phyloP scores from a whole-genome alignment of 225 moss, liverwort and hornwort species.

The Pleurozium schreberi region DNA sequence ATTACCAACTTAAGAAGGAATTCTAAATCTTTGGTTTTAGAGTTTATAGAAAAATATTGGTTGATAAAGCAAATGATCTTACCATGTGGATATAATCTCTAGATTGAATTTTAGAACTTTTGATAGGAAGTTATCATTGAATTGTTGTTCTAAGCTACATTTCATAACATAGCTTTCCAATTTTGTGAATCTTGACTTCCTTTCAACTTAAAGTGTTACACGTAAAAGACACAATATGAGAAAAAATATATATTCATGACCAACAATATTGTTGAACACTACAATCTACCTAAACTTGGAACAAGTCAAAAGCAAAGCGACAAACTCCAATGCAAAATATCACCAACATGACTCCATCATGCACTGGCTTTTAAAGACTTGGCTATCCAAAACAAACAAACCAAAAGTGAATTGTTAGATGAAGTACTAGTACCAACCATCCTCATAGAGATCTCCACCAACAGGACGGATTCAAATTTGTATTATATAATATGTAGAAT shows the following conservation, averaged over 20 bases:
- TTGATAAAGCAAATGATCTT: neutral
- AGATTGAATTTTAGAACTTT: neutral
- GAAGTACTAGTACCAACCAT: neutral
- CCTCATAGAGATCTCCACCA: neutral
- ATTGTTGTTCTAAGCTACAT: neutral
- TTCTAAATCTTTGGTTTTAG: neutral
- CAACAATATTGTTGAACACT: too few relatives aligned
- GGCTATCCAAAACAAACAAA: neutral
- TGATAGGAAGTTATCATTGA: too few relatives aligned
- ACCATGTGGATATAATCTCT: neutral
- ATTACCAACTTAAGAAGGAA: neutral
- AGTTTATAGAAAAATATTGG: neutral
- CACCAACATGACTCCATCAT: neutral
- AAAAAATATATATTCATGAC: neutral
- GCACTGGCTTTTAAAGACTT: neutral
- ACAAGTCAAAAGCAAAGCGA: neutral
- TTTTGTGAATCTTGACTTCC: neutral
- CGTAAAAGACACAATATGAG: neutral
- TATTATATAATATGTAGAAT: neutral
- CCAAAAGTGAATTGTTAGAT: neutral
- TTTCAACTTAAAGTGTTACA: neutral
- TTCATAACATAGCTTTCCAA: neutral
- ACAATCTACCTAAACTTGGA: neutral
- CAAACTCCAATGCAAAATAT: neutral
- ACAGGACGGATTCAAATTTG: accelerated